Percentiles rank a stretch among this genome's conserved stretches.
These are phyloP conservation scores for Chaetomium cochliodes DNA, from an alignment of 495 filamentous ascomycete species.

Conservation along the genomic window DNA sequence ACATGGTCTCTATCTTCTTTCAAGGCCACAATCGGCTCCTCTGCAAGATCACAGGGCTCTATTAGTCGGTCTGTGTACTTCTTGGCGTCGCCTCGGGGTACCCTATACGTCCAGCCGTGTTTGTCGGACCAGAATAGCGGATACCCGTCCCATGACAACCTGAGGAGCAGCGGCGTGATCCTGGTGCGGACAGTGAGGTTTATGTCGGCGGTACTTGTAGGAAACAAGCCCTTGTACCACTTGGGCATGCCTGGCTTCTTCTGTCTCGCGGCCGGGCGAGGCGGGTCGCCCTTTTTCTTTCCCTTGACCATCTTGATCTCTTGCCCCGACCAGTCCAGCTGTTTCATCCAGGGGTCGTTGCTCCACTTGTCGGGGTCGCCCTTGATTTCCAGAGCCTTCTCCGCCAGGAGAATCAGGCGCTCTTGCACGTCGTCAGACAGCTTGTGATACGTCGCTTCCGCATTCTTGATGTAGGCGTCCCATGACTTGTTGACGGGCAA, in stretches of 20 bases:
- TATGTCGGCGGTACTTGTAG: conserved; percentile 60
- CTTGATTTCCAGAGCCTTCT: conserved; percentile 74
- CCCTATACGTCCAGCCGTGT: conserved; percentile 87
- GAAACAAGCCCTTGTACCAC: conserved; percentile 93
- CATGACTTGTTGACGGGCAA: conserved; percentile 85
- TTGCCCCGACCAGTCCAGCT: conserved; percentile 94
- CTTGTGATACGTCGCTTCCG: conserved; percentile 79
- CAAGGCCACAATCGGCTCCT: conserved; percentile 64
- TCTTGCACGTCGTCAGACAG: conserved; percentile 73
- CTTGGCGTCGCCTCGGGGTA: conserved; percentile 60
- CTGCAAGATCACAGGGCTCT: conserved; percentile 68
- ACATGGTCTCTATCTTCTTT: conserved; percentile 62
- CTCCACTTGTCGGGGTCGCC: conserved; percentile 61
- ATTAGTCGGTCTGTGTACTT: conserved; percentile 70
- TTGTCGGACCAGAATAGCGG: conserved; percentile 91
- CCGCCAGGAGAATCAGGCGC: conserved; percentile 66
- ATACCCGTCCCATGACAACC: conserved; percentile 82
- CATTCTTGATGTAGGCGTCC: conserved; percentile 74
- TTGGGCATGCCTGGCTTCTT: conserved; percentile 92
- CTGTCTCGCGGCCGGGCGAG: conserved; percentile 74
- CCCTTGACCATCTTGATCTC: conserved; percentile 87
- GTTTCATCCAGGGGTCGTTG: conserved; percentile 83
- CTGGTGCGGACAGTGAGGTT: conserved; percentile 83
- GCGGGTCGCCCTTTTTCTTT: conserved; percentile 79
- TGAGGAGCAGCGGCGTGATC: conserved; percentile 81